Evolutionary conservation across 192 early-diverging fungal species (phyloP).

Genomic region (Podila epicladia): DNA sequence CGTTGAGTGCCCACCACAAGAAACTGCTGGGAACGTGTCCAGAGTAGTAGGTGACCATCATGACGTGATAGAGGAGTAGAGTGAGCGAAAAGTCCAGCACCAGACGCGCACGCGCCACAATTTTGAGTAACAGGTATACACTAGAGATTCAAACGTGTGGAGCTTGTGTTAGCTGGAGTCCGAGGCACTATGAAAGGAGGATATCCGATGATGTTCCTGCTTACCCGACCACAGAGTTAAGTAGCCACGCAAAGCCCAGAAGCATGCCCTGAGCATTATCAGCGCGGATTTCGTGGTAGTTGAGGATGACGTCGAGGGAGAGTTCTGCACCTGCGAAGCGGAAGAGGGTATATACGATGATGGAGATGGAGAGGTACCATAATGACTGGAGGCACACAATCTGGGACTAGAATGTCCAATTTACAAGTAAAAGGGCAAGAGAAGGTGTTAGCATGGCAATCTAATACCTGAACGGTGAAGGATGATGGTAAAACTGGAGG

Average conservation of each 20-base stretch:
- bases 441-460: background rate
- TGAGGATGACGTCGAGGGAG: slow-evolving; percentile 75
- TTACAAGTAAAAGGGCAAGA: background rate
- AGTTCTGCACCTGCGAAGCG: slow-evolving; percentile 62
- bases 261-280: slow-evolving; percentile 77
- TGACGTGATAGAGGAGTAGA: slow-evolving; percentile 72
- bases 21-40: slow-evolving; percentile 67
- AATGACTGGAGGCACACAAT: slow-evolving; percentile 42
- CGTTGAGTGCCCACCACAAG: slow-evolving; percentile 75
- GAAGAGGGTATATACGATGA: slow-evolving; percentile 33
- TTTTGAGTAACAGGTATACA: slow-evolving; percentile 57
- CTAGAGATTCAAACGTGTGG: slow-evolving; percentile 9
- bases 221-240: slow-evolving; percentile 72
- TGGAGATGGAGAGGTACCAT: slow-evolving; percentile 47
- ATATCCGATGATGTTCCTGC: background rate
- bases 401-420: slow-evolving; percentile 20
- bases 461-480: background rate
- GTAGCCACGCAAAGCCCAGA: slow-evolving; percentile 67
- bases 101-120: slow-evolving; percentile 81
- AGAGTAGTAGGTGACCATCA: slow-evolving; percentile 66
- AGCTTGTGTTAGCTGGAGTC: background rate
- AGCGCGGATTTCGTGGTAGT: slow-evolving; percentile 63
- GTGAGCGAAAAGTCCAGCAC: slow-evolving; percentile 84
- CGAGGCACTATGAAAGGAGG: background rate
- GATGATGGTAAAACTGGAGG: slow-evolving; percentile 14